Evolutionary conservation across 2,329 filamentous ascomycete species (phyloP).

Genomic region (Beauveria scarabaeidicola): DNA sequence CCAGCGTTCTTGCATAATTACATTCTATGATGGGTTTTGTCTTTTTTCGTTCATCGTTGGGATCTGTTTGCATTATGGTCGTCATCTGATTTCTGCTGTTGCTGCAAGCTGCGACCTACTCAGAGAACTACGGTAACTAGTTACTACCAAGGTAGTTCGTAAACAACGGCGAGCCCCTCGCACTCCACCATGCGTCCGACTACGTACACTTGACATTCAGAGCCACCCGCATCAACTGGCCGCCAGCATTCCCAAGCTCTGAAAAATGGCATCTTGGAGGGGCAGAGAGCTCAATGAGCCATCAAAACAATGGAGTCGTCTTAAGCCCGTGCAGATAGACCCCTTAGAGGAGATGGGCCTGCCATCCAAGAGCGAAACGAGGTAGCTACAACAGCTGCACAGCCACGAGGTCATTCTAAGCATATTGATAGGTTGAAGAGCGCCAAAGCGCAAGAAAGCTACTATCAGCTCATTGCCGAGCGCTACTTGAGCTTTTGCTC

Average conservation of each 20-base stretch:
- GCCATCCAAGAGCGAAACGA: conserved; percentile 83
- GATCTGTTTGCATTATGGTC: too few relatives aligned
- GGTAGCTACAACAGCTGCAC: conserved; percentile 39
- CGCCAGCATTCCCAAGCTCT: background rate
- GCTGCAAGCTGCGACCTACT: too few relatives aligned
- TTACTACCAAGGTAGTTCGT: too few relatives aligned
- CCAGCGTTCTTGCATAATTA: too few relatives aligned
- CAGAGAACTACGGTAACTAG: too few relatives aligned
- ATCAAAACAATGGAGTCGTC: conserved; percentile 56
- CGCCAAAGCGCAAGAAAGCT: conserved; percentile 69
- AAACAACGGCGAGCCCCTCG: background rate
- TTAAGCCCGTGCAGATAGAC: conserved; percentile 68
- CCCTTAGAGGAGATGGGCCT: conserved; percentile 74
- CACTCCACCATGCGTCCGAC: background rate
- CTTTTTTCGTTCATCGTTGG: too few relatives aligned
- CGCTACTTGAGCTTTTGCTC: conserved; percentile 87
- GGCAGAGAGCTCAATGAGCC: conserved; percentile 23
- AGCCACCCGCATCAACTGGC: background rate
- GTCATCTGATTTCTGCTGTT: too few relatives aligned
- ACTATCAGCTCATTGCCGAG: conserved; percentile 80
- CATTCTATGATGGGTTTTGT: too few relatives aligned
- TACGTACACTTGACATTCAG: background rate
- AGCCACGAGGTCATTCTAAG: conserved; percentile 5
- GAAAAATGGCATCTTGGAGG: conserved; percentile 17
- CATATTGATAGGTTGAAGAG: conserved; percentile 52